Percentiles rank a stretch among this genome's conserved stretches.
These are phyloP conservation scores for Cladosporium sp. DNA, from an alignment of 2,329 filamentous ascomycete genomes.

Conservation along the genomic window DNA sequence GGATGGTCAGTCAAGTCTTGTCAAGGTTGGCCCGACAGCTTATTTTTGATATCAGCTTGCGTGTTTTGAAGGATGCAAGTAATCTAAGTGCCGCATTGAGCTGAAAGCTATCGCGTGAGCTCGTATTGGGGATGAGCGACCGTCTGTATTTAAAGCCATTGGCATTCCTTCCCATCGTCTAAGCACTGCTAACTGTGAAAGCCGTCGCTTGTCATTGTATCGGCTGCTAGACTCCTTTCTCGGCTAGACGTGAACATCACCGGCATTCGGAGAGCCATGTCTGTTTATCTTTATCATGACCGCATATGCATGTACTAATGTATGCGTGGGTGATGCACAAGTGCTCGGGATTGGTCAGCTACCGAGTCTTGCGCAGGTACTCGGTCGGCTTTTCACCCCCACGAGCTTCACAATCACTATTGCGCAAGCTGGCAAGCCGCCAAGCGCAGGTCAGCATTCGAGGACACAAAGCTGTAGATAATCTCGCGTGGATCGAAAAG, in stretches of 20 bases:
- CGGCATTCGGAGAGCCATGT: too few relatives aligned
- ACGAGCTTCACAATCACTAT: not conserved
- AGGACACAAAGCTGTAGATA: not conserved
- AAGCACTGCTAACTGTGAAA: too few relatives aligned
- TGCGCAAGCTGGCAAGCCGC: not conserved
- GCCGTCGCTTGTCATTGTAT: too few relatives aligned
- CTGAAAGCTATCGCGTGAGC: too few relatives aligned
- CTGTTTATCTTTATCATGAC: too few relatives aligned
- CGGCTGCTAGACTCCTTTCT: too few relatives aligned
- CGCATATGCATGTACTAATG: too few relatives aligned
- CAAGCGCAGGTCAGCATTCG: not conserved
- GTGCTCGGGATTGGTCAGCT: not conserved
- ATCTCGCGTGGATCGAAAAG: not conserved
- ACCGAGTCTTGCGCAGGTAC: conserved; percentile 4
- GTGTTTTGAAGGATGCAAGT: too few relatives aligned
- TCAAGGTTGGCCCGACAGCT: too few relatives aligned
- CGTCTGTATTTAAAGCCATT: not conserved
- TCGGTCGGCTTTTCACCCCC: not conserved
- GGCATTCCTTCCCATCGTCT: not conserved
- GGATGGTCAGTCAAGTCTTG: not conserved
- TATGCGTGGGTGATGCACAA: not conserved
- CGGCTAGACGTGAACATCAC: too few relatives aligned
- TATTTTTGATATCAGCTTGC: not conserved
- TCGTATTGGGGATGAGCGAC: not conserved
- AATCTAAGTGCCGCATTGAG: too few relatives aligned